Evolutionary conservation across 495 filamentous ascomycete species (phyloP).

Genomic region (Amniculicola lignicola): DNA sequence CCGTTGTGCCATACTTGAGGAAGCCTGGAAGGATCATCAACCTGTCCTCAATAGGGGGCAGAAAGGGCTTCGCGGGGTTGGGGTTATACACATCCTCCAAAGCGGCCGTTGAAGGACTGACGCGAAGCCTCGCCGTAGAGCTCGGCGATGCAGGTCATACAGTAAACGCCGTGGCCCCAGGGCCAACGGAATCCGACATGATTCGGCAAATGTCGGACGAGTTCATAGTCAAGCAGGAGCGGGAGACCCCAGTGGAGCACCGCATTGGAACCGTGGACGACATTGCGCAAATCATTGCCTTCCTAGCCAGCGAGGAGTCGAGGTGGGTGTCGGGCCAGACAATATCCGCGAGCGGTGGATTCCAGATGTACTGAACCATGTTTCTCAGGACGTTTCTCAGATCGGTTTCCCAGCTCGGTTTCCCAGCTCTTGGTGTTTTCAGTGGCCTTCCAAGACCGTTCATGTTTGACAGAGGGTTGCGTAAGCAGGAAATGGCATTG

Average conservation of each 20-base stretch:
- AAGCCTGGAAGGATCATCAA: slow-evolving; percentile 54
- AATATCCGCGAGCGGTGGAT: slow-evolving; percentile 39
- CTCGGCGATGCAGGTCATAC: slow-evolving; percentile 46
- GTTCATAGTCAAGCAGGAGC: slow-evolving; percentile 40
- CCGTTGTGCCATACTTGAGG: slow-evolving; percentile 49
- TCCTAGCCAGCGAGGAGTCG: slow-evolving; percentile 33
- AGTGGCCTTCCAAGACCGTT: slow-evolving; percentile 13
- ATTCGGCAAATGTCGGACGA: slow-evolving; percentile 40
- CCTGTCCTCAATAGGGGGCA: slow-evolving; percentile 49
- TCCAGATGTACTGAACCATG: slow-evolving; percentile 19
- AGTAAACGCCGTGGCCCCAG: slow-evolving; percentile 47
- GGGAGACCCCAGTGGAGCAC: slow-evolving; percentile 43
- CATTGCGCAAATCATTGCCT: slow-evolving; percentile 42
- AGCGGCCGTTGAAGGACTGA: slow-evolving; percentile 49
- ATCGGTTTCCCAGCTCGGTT: slow-evolving; percentile 20
- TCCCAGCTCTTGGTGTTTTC: no score
- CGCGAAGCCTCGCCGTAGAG: slow-evolving; percentile 46
- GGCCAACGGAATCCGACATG: slow-evolving; percentile 45
- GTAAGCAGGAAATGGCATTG: not conserved
- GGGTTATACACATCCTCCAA: slow-evolving; percentile 48
- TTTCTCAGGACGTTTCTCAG: slow-evolving; percentile 15
- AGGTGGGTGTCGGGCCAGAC: slow-evolving; percentile 42
- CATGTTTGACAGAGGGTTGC: slow-evolving; percentile 11
- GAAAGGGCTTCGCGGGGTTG: slow-evolving; percentile 41
- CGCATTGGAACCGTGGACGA: slow-evolving; percentile 36